Base-by-base conservation (phyloP, 441 rosid genomes). In the Biscutella laevigata region DNA sequence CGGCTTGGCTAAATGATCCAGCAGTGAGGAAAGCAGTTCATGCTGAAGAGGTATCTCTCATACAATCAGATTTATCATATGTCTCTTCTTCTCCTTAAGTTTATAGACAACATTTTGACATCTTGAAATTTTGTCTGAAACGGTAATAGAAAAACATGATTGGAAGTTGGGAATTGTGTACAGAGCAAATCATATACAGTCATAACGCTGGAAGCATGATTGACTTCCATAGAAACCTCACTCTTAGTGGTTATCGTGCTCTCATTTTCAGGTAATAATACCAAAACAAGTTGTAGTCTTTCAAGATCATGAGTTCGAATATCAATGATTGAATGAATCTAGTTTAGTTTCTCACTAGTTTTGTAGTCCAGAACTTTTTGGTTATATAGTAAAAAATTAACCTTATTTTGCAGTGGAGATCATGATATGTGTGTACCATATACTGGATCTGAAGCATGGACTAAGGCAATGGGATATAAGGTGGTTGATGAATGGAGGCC, bases 361-460 rank as follows among this genome's bases (percentile, higher is more conserved):
- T 22, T 22, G 4, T 2, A 4, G 25, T 22, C 4, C 4, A 22
- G 25, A 22, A 22, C 4, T 22, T 22, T 2, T 2, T 22, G 25
- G 25, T 2, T 2, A 4, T 2, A 22, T 4, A 22, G 2, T 2
- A 22, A 22, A 22, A 2, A 22, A 22, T 22, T 22, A 2, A 22
- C n/a, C n/a, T 22, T 22, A 2, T 22, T 22, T 22, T 22, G 64
- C 69, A 91, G 95, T 3, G 98, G 94, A 30, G 95, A 90, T 75
- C 94, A 84, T 27, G 98, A 85, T 61, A 72, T 85, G 96, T 80
- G 88, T 45, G 86, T 91, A 57, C 98, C 94, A 5, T 85, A 61
- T 72, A 91, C 98, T 2, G 94, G 96, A 2, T 81, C 84, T 34
- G 71, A 87, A 76, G 98, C 96, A n/a, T 87, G 95, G 96, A 91